phyloP scores from a whole-genome alignment of 148 eudicot species.

The Cornus florida region DNA sequence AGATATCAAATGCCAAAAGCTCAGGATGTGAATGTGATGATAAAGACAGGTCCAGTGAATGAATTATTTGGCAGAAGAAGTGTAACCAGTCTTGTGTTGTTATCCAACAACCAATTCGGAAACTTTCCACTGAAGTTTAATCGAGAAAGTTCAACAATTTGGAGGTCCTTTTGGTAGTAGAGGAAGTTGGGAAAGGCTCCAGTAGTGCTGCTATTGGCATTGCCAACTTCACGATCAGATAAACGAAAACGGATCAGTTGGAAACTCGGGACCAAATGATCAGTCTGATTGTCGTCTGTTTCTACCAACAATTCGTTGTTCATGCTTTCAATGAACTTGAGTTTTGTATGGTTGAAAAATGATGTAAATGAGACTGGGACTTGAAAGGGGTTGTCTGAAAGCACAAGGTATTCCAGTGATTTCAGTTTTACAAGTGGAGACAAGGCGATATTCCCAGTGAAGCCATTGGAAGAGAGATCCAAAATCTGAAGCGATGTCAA shows the following conservation, averaged over 20 bases:
- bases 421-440: neutral
- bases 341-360: constrained; percentile 14
- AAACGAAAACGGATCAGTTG: constrained; percentile 12
- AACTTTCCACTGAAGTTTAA: no score
- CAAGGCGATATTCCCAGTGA: neutral
- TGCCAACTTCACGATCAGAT: neutral
- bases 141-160: no score
- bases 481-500: neutral
- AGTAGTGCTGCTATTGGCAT: no score
- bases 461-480: neutral
- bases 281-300: neutral
- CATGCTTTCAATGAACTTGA: constrained; percentile 4
- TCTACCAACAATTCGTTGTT: constrained; percentile 2
- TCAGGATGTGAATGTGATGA: neutral
- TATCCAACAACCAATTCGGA: no score
- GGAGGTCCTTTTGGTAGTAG: no score
- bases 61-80: no score
- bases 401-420: constrained; percentile 2
- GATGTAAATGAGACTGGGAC: constrained; percentile 16
- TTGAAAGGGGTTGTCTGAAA: constrained; percentile 14
- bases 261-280: constrained; percentile 3
- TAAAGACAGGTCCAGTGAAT: neutral
- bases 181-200: neutral
- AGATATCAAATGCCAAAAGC: neutral
- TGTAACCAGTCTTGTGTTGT: no score